phyloP scores from a whole-genome alignment of 176 grass and related monocot genomes.

The Carex littledalei region DNA sequence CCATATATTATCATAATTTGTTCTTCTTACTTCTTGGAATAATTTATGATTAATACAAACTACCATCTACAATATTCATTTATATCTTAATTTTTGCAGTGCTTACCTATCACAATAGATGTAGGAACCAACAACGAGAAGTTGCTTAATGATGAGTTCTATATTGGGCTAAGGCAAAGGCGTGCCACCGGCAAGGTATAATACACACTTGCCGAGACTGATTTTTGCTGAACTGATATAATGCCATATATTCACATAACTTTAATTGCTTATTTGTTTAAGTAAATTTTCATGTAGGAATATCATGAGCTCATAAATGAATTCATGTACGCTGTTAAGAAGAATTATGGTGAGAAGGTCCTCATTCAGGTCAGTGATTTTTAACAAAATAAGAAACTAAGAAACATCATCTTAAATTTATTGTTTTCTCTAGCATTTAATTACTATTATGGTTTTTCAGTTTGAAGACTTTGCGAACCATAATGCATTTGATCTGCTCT shows the following conservation, averaged over 20 bases:
- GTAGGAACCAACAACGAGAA: slow-evolving; percentile 87
- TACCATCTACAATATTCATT: not conserved
- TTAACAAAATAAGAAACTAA: not conserved
- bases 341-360: slow-evolving; percentile 94
- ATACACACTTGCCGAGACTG: not conserved
- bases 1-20: not conserved
- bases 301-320: slow-evolving; percentile 85
- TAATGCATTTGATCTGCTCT: slow-evolving; percentile 95
- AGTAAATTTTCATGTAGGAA: slow-evolving; percentile 46
- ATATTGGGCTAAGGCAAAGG: slow-evolving; percentile 84
- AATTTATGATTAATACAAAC: not conserved
- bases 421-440: slow-evolving; percentile 17
- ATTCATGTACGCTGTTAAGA: slow-evolving; percentile 88
- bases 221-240: slow-evolving; percentile 17
- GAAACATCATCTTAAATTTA: not conserved
- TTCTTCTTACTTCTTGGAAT: not conserved
- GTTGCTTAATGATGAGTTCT: slow-evolving; percentile 89
- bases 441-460: slow-evolving; percentile 37
- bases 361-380: slow-evolving; percentile 69
- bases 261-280: not conserved
- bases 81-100: slow-evolving; percentile 40
- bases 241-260: not conserved
- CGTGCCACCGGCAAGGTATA: slow-evolving; percentile 82
- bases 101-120: slow-evolving; percentile 96
- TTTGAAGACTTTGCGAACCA: slow-evolving; percentile 99